phyloP scores from a whole-genome alignment of 2,329 filamentous ascomycete genomes.

The Botrytis elliptica region DNA sequence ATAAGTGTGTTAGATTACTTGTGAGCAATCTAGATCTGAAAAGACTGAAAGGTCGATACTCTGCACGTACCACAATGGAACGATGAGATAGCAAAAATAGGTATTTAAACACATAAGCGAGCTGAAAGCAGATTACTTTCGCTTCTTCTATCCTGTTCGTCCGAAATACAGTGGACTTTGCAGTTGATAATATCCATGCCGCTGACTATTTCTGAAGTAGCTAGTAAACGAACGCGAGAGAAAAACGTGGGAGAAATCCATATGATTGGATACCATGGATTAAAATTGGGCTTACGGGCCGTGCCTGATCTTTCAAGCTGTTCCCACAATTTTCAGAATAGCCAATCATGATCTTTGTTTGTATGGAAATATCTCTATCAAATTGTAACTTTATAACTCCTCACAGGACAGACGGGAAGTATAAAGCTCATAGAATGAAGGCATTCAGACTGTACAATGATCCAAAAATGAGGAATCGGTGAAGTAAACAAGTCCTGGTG shows the following conservation, averaged over 20 bases:
- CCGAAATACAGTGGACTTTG: background rate
- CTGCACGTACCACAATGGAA: background rate
- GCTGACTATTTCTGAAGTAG: slow-evolving; percentile 5
- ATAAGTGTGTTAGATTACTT: background rate
- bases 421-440: background rate
- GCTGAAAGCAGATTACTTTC: background rate
- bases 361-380: background rate
- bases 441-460: background rate
- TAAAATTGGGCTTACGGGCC: background rate
- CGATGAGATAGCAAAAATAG: slow-evolving; percentile 1
- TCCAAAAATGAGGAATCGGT: background rate
- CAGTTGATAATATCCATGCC: background rate
- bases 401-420: background rate
- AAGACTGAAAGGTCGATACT: background rate
- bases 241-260: background rate
- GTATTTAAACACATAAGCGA: background rate
- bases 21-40: slow-evolving; percentile 4
- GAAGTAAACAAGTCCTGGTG: background rate
- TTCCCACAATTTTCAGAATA: background rate
- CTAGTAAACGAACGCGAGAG: background rate
- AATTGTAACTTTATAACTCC: background rate
- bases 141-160: background rate
- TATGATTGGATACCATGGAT: background rate
- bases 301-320: background rate
- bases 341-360: background rate